Evolutionary conservation across 306 rosid genomes (phyloP), one percentile per base, ranked within the genome.

Genomic region (Dryas drummondii): DNA sequence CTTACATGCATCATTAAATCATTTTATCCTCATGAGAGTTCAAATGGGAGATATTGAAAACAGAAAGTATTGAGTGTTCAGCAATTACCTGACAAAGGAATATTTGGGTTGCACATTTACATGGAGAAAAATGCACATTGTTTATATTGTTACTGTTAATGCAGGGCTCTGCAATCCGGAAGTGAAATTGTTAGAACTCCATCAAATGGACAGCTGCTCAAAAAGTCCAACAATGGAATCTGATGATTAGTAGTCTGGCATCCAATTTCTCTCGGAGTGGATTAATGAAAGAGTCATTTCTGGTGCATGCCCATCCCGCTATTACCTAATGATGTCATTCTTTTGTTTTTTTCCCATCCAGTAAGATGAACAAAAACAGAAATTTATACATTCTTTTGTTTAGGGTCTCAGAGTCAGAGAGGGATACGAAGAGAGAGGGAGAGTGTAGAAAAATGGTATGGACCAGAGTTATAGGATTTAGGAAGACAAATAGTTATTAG

Each of bases 111-210:
- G 41, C 17, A 70, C 65, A 67, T 52, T 68, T 15, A 61, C 62
- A 5, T 58, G 67, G 12, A 50, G 19, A 15, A 46, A 47, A 47
- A 11, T 57, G 11, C 57, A 61, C 15, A 3, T 76, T 41, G 58
- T 79, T 61, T 11, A 68, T 6, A 68, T 6, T 68, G 45, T 54
- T 71, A 63, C 73, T 76, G 26, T 81, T 69, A 50, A 15, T 67
- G 71, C 87, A 94, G 98, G 98, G 76, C 96, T 94, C 48, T 94
- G 98, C 81, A 78, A 90, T 67, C 96, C 98, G 7, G 97, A 94
- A 84, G 76, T 80, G 80, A 88, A 75, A 82, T 77, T 94, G 82
- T 60, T 94, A 87, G 97, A 94, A 86, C 96, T 94, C 53, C 97
- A 94, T 86, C 76, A 82, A 81, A 80, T 51, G 71, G 94, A 91